Base-by-base conservation (phyloP, 2,329 filamentous ascomycete species). In the Nigrograna mackinnonii region DNA sequence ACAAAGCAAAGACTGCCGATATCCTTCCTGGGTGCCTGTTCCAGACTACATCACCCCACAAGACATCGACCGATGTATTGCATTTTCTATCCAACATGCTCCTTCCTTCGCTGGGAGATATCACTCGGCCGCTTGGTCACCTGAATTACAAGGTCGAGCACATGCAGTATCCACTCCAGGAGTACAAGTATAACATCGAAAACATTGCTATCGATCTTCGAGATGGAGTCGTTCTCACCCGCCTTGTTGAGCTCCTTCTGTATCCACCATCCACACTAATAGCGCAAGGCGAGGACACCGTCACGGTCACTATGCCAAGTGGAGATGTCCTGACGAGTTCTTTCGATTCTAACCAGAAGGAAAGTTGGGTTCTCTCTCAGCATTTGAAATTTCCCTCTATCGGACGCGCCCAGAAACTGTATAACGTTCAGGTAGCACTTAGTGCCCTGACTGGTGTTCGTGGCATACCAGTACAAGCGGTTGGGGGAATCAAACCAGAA, bases 141-240 rank as follows among this genome's bases (percentile, higher is more conserved):
- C 64, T 85, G 17, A 76, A 76, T 43, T 85, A 82, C 59, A 71
- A 71, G n/a, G 64, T 84, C 17, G 57, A 60, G 3, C 75, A 81
- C 54, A 63, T 72, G 6, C 83, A 86, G 55, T 73, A 78, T 45
- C 74, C 76, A 2, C 69, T 85, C 5, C 73, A 83, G 47, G 83
- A 86, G 60, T 80, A 80, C 49, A 66, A 71, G 1, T 85, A 83
- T 55, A 65, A 66, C 28, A 76, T 86, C 41, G 67, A 71, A 6
- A 85, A 85, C 50, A 70, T 86, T 18, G 83, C 82, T 1, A 74
- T 82, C 6, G 83, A 85, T 53, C 68, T 86, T 17, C 75, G 83
- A 22, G 79, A 85, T 55, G 83, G 83, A 1, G 72, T 85, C 6
- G 67, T 79, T 33, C 61, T 86, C n/a, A 78, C 79, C 4, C 75